A percentile compares a stretch with the other conserved stretches of the same genome.
Conservation (phyloP, 164 flowering plant species). For the Piper betle region DNA sequence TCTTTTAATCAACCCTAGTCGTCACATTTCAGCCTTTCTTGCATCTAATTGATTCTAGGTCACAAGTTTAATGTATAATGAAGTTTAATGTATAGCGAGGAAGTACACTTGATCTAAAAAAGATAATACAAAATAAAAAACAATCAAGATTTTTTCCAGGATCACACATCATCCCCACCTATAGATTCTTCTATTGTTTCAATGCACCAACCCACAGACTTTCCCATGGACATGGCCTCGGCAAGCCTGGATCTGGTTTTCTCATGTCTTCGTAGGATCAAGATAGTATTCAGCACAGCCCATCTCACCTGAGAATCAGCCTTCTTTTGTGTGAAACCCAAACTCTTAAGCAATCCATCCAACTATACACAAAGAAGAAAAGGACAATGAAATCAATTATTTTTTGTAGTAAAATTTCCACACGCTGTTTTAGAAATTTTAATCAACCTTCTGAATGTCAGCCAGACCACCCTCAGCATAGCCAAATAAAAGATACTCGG, state of each 20-base stretch:
- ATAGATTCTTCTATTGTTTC: too few relatives aligned
- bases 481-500: slow-evolving; percentile 75
- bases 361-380: slow-evolving; percentile 21
- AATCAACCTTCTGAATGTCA: slow-evolving; percentile 58
- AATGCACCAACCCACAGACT: not conserved
- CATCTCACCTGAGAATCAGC: slow-evolving; percentile 93
- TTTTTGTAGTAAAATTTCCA: too few relatives aligned
- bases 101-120: too few relatives aligned
- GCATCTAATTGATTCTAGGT: too few relatives aligned
- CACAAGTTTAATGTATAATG: too few relatives aligned
- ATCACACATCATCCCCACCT: too few relatives aligned
- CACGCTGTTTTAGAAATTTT: not conserved
- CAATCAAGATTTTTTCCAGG: too few relatives aligned
- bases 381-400: not conserved
- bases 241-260: slow-evolving; percentile 49
- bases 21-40: too few relatives aligned
- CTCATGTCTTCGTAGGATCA: slow-evolving; percentile 65
- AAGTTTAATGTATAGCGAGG: too few relatives aligned
- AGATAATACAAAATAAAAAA: too few relatives aligned
- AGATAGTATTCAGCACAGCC: slow-evolving; percentile 72
- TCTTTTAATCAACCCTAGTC: too few relatives aligned
- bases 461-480: slow-evolving; percentile 74
- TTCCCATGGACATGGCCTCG: slow-evolving; percentile 67
- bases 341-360: slow-evolving; percentile 49
- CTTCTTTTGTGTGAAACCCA: slow-evolving; percentile 86